Evolutionary conservation across 192 early-diverging fungal genomes (phyloP), one percentile per base, ranked within the genome.

Genomic region (Podochytrium sp.): DNA sequence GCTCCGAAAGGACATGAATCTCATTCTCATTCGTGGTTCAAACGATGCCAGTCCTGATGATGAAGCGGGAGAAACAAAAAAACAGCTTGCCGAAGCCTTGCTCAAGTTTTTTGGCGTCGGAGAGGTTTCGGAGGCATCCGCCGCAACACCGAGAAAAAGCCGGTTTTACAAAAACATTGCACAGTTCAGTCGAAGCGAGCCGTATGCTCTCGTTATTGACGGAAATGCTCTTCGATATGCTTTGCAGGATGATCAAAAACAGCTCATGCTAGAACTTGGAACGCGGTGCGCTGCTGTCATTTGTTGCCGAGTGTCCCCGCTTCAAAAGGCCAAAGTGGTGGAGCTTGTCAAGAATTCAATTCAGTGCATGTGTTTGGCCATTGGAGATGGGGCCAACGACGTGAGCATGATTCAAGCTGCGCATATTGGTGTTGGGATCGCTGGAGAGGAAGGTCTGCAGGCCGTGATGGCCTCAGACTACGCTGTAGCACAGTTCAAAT

Each of bases 371-470:
- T 94, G 93, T 16, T 74, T 99, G 58, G 92, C 96, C 2, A 95
- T 99, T 49, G 97, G 97, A 32, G 97, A 99, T 83, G 92, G 95
- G 37, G 97, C 95, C 16, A 99, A 99, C 78, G 97, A 99, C 78
- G 95, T 99, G 18, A 89, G 89, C 38, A 99, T 99, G 97, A 99
- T 99, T 71, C 97, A 99, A 81, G 95, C 94, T 49, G 95, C 96
- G 37, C 91, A 98, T 78, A 87, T 98, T 23, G 96, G 96, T 43
- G 81, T 98, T 34, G 96, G 96, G 30, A 96, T 98, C 65, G 90
- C 91, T 18, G 96, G 96, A 47, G 91, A 95, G 71, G 96, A 98
- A 80, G 96, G 96, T 10, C 75, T 96, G 77, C 95, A 98, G 75
- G 96, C 96, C 1, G 92, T 90, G 5, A 93, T 95, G 92, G 92